Evolutionary conservation across 257 asterid species (phyloP).

Genomic region (Leonotis leonurus): DNA sequence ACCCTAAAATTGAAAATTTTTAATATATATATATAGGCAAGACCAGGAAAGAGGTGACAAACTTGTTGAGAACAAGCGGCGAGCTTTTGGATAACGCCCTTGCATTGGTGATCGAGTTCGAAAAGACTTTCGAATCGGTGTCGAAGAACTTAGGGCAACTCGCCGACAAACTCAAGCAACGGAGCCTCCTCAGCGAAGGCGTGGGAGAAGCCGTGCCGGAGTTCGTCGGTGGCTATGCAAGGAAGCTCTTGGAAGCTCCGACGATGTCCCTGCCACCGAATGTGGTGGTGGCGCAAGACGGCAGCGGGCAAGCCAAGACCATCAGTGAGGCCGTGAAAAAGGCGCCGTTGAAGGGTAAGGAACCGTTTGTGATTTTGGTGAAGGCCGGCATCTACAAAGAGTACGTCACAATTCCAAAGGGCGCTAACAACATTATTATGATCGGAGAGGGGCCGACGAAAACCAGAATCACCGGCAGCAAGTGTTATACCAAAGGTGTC

Average conservation of each 20-base stretch:
- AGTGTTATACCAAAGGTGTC: slow-evolving; percentile 30
- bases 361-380: slow-evolving; percentile 29
- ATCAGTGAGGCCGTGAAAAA: slow-evolving; percentile 37
- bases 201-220: background rate
- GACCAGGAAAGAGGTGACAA: slow-evolving; percentile 45
- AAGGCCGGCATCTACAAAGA: slow-evolving; percentile 63
- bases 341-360: slow-evolving; percentile 23
- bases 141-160: slow-evolving; percentile 17
- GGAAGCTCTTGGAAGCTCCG: slow-evolving; percentile 17
- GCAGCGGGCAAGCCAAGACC: slow-evolving; percentile 44
- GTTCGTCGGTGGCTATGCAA: background rate
- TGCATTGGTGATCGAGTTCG: slow-evolving; percentile 44
- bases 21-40: background rate
- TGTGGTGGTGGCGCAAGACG: slow-evolving; percentile 56
- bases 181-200: slow-evolving; percentile 11
- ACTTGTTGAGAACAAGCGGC: slow-evolving; percentile 27
- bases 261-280: slow-evolving; percentile 22
- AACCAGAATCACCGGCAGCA: slow-evolving; percentile 44
- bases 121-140: slow-evolving; percentile 19
- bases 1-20: no score
- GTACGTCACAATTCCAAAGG: slow-evolving; percentile 27
- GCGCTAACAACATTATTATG: slow-evolving; percentile 28
- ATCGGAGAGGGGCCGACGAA: slow-evolving; percentile 62
- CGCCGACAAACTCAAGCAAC: slow-evolving; percentile 13
- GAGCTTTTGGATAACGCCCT: slow-evolving; percentile 47